Evolutionary conservation across 352 stramenopile genomes (phyloP).

Genomic region (Phytophthora kernoviae): DNA sequence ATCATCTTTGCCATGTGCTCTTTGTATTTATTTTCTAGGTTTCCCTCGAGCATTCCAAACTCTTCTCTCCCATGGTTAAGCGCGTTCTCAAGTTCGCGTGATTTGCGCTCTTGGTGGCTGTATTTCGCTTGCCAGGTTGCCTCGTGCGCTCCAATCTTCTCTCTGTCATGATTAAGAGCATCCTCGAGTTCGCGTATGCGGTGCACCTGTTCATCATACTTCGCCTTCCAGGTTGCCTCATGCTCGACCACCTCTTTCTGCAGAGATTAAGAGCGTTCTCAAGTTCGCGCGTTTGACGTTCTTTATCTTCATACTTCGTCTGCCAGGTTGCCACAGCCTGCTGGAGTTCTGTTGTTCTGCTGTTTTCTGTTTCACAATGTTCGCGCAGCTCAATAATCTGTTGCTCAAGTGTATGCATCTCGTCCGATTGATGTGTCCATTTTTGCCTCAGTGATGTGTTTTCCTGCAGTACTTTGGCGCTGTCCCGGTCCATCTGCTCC

Average conservation of each 20-base stretch:
- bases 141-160: constrained; percentile 42
- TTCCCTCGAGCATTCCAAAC: background rate
- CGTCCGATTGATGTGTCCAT: constrained; percentile 37
- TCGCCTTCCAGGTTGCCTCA: constrained; percentile 38
- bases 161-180: constrained; percentile 28
- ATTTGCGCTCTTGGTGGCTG: constrained; percentile 43
- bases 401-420: constrained; percentile 44
- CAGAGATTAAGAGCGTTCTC: constrained; percentile 32
- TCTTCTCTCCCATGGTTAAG: too few relatives aligned
- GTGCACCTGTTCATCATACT: constrained; percentile 41
- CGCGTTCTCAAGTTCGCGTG: too few relatives aligned
- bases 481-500: constrained; percentile 53
- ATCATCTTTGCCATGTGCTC: constrained; percentile 44
- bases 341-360: constrained; percentile 39
- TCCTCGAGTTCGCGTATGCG: constrained; percentile 39
- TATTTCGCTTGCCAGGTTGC: constrained; percentile 48
- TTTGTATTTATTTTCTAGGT: constrained; percentile 34
- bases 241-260: constrained; percentile 42
- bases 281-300: constrained; percentile 33
- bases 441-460: constrained; percentile 54
- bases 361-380: constrained; percentile 39
- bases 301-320: constrained; percentile 41
- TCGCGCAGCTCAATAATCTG: constrained; percentile 52
- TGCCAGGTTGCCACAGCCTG: constrained; percentile 44
- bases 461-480: constrained; percentile 39